These are phyloP conservation scores for Eimeria praecox DNA, from an alignment of 169 alveolate species.

Conservation along the genomic window DNA sequence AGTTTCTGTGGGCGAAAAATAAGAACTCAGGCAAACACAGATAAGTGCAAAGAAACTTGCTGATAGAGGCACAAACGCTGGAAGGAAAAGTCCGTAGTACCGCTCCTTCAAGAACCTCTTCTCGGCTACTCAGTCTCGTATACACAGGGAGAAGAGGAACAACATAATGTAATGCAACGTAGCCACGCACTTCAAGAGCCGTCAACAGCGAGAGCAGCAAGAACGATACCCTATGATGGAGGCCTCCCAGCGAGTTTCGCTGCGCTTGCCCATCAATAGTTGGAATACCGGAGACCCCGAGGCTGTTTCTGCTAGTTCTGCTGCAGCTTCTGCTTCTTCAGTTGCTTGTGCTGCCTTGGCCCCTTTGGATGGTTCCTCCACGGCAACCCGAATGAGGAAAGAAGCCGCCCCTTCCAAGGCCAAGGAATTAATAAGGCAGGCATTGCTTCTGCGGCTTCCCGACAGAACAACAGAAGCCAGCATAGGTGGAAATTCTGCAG, in stretches of 20 bases:
- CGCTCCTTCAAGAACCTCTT: background rate
- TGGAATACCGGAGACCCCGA: background rate
- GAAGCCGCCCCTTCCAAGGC: constrained; percentile 32
- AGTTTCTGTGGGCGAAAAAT: background rate
- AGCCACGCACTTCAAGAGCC: background rate
- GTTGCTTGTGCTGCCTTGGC: background rate
- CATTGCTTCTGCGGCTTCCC: constrained; percentile 18
- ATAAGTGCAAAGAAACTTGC: too few relatives aligned
- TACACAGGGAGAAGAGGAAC: background rate
- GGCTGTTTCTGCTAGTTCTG: background rate
- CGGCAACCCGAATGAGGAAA: background rate
- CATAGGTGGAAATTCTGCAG: background rate
- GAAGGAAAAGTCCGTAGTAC: background rate
- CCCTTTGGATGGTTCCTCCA: background rate
- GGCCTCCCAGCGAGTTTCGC: background rate
- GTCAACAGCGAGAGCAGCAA: background rate
- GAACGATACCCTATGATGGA: background rate
- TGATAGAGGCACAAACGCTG: background rate
- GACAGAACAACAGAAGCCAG: constrained; percentile 4
- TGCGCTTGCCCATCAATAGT: background rate
- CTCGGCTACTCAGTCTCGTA: background rate
- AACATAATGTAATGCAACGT: background rate
- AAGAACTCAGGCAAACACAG: background rate
- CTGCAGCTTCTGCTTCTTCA: background rate
- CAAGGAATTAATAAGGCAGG: constrained; percentile 22